phyloP scores from a whole-genome alignment of 2,329 filamentous ascomycete genomes.

The Fusarium praegraminearum region DNA sequence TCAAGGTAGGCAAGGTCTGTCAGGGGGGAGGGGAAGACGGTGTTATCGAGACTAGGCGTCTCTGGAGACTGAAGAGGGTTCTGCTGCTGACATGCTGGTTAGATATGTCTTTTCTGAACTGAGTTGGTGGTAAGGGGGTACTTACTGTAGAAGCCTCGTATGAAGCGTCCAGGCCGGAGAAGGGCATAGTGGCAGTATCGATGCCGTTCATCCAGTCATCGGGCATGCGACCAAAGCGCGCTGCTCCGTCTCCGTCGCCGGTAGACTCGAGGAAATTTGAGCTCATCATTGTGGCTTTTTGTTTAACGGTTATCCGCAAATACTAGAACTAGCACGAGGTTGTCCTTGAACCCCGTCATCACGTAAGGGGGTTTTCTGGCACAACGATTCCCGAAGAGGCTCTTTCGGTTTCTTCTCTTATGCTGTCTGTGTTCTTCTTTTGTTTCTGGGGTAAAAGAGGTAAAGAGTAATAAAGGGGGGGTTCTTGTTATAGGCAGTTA shows the following conservation, averaged over 20 bases:
- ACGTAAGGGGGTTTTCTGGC: conserved; percentile 33
- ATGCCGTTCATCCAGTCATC: conserved; percentile 42
- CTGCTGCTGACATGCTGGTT: conserved; percentile 23
- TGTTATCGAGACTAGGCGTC: conserved; percentile 44
- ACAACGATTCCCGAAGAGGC: conserved; percentile 11
- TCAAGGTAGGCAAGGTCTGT: conserved; percentile 45
- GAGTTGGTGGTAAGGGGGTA: background rate
- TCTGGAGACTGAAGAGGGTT: conserved; percentile 42
- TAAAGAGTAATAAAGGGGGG: conserved; percentile 6
- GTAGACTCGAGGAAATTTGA: conserved; percentile 42
- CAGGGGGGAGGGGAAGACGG: conserved; percentile 41
- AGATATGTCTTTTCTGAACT: background rate
- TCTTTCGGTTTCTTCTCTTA: conserved; percentile 20
- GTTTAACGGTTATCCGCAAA: conserved; percentile 42
- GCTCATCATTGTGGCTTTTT: conserved; percentile 43
- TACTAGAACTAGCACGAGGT: conserved; percentile 44
- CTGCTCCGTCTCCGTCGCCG: conserved; percentile 30
- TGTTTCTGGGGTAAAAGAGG: conserved; percentile 1
- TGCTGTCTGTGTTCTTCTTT: conserved; percentile 9
- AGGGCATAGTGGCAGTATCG: conserved; percentile 39
- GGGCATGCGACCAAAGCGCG: conserved; percentile 25
- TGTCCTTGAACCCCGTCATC: conserved; percentile 45
- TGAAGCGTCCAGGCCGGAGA: conserved; percentile 34
- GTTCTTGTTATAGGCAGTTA: conserved; percentile 44
- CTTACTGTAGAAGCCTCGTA: conserved; percentile 43